Base-by-base conservation (phyloP, 2,329 filamentous ascomycete species). In the Coleophoma eucalyptorum region DNA sequence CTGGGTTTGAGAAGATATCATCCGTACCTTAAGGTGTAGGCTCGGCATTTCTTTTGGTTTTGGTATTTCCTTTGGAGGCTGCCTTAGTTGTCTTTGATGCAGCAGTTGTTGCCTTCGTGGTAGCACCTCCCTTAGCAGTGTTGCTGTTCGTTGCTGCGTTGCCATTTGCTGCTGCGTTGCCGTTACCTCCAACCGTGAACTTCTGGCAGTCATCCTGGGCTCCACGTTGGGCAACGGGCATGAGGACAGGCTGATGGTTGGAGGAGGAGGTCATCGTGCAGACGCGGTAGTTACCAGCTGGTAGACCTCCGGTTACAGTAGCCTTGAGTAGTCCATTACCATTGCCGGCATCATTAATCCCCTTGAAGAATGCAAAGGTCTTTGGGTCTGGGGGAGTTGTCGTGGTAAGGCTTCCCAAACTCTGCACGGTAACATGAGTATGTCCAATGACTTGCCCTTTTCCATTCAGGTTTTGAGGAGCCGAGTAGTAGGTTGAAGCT, bases 191-290 rank as follows among this genome's bases (percentile, higher is more conserved):
- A 21, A 69, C 69, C 47, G 69, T 69, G 33, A 75, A 73, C 58
- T 72, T 72, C n/a, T 64, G 66, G 55, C 72, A 75, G 56, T 75
- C 72, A 57, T 75, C 72, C 48, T 72, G 69, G 40, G 71, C 66
- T 53, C 72, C 72, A 54, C 72, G 65, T 59, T 73, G 71, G 31
- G 72, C 72, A 43, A 75, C 67, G 37, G 70, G 70, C 70, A 72
- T 72, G 8, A 71, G 52, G 15, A 69, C 70, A 45, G 70, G 68
- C 43, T 72, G 70, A 63, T 75, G 72, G 57, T 74, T 75, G 41
- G 65, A 62, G 31, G 72, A 58, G 18, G 65, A 63, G 42, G 63
- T 67, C 68, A 75, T 68, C 11, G 70, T 72, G 59, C 72, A 75
- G 19, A 72, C 62, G 48, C 72, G 64, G 56, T 74, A 75, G 52